Evolutionary conservation across 2,329 filamentous ascomycete species (phyloP), one percentile per base, ranked within the genome.

Genomic region (Neofusicoccum ribis): DNA sequence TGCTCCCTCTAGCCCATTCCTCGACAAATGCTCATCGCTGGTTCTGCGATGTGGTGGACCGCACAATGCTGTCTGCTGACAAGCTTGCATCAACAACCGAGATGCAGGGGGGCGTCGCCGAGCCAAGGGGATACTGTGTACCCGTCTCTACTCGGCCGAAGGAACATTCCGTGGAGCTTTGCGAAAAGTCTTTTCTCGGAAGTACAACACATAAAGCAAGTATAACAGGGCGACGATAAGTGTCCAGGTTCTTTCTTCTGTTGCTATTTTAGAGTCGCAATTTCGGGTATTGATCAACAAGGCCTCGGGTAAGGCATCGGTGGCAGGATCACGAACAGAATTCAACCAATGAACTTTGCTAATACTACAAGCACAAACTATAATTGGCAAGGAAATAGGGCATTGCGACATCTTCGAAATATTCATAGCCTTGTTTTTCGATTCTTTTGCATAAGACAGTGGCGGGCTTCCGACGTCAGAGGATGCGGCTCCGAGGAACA

Each of bases 151-250:
- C n/a, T 60, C 56, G 56, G 56, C 56, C 56, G 56, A 60, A 59
- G 43, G 43, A 15, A 60, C n/a, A 23, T 60, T 60, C 56, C 56
- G 56, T 49, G n/a, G 37, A 60, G 39, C 54, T 44, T 58, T 59
- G 5, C 43, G 37, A 31, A 44, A 7, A 46, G 31, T n/a, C 20
- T 41, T 46, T 34, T 41, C 39, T 59, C 14, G 17, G 41, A n/a
- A 27, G 27, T 14, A 14, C n/a, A 41, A 34, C 20, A 46, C 37
- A 34, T 34, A 43, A 23, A 4, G 17, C 39, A 59, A 43, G 12
- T 44, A 59, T 59, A 46, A 17, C 54, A 59, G 52, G 37, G 36
- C 37, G 36, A 17, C 37, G 23, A 31, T 34, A 46, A 36, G 54
- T 34, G n/a, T 36, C 54, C 23, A n/a, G 23, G 39, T 36, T 23